Base-by-base conservation (phyloP, 352 stramenopile species). In the Globisporangium nagaii region DNA sequence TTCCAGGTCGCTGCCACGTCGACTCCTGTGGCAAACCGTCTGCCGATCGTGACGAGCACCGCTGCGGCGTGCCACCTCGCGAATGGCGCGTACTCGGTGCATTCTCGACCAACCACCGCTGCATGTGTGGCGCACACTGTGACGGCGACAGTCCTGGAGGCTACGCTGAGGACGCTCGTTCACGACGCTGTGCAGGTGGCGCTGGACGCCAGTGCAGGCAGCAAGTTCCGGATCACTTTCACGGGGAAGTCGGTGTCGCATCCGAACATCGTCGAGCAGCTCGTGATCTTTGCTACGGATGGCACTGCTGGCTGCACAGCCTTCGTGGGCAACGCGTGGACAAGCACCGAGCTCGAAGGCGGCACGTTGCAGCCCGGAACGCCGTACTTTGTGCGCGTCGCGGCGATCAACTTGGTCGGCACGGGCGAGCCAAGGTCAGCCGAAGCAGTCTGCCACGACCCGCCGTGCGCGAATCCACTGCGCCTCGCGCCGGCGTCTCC, bases 311-410 rank as follows among this genome's bases (percentile, higher is more conserved):
- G 71, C 0, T 95, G 84, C 25, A 66, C 63, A 0, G 51, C 58
- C 17, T 42, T 93, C 12, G 58, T 62, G 13, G 79, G 79, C 3
- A 84, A 75, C 3, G 71, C 81, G 4, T 92, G 79, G 82, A 86
- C 70, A 4, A 53, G 47, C 1, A 92, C 78, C 0, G 68, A 94
- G 32, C 62, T 98, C 24, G 68, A 97, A 50, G 90, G 90, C 9
- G 87, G 81, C 15, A 60, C 75, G 3, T 47, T 99, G 6, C 58
- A 58, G 25, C 65, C 88, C 24, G 95, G 95, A 1, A 75, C 78
- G 25, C 61, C 74, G 1, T 98, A 98, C 65, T 97, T 85, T 53
- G 72, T 98, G 3, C 78, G 87, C 11, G 74, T 98, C 1, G 74
- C 86, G 5, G 94, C 95, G 8, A 50, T 96, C 2, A 98, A 98